These are phyloP conservation scores for Exophiala phaeomuriformis DNA, from an alignment of 2,329 filamentous ascomycete genomes.

Conservation along the genomic window DNA sequence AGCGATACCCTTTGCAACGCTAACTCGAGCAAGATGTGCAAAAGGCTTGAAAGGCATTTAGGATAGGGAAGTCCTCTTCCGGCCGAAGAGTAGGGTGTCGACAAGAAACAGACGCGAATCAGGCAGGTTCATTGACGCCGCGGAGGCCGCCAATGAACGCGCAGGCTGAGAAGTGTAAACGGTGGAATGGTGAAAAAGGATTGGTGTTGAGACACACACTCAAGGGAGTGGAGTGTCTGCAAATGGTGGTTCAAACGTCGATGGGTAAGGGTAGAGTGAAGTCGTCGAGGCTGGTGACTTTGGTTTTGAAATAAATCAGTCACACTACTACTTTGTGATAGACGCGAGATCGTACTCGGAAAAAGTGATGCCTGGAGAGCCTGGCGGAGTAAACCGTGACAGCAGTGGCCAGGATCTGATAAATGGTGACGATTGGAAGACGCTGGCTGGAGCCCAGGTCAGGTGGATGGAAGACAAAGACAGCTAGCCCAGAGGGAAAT, in stretches of 20 bases:
- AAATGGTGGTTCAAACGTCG: constrained; percentile 9
- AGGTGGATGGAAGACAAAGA: constrained; percentile 16
- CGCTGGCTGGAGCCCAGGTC: constrained; percentile 9
- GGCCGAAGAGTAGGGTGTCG: constrained; percentile 49
- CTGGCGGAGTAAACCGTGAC: constrained; percentile 15
- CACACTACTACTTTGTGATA: neutral
- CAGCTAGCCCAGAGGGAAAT: constrained; percentile 16
- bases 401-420: neutral
- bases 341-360: constrained; percentile 21
- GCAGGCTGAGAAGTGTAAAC: constrained; percentile 37
- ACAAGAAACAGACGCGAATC: constrained; percentile 45
- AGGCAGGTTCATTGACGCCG: constrained; percentile 99
- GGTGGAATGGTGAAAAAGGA: constrained; percentile 16
- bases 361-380: constrained; percentile 18
- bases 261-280: neutral
- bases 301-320: constrained; percentile 6
- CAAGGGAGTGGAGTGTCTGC: constrained; percentile 24
- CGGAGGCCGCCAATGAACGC: constrained; percentile 81
- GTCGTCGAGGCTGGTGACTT: constrained; percentile 4
- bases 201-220: constrained; percentile 19
- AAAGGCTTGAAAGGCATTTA: constrained; percentile 80
- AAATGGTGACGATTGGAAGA: constrained; percentile 14
- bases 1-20: constrained; percentile 92
- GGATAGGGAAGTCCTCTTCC: constrained; percentile 62
- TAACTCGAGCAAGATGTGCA: constrained; percentile 85